phyloP scores from a whole-genome alignment of 441 rosid genomes.

The Arabidopsis lyrata region DNA sequence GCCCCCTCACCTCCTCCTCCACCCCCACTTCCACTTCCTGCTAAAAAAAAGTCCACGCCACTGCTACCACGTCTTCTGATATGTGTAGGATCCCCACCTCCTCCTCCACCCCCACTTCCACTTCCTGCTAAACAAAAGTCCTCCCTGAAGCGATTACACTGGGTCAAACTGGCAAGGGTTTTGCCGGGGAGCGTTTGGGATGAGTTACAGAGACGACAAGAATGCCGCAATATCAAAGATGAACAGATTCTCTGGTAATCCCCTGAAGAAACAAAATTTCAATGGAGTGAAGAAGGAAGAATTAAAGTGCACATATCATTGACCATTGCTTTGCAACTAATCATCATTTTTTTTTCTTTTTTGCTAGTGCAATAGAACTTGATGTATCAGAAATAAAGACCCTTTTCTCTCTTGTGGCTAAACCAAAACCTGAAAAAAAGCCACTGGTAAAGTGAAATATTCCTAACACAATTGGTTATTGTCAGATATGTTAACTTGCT shows the following conservation, averaged over 20 bases:
- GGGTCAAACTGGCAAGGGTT: constrained; percentile 98
- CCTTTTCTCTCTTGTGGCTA: constrained; percentile 91
- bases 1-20: constrained; percentile 49
- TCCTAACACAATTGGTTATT: neutral
- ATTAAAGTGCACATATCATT: constrained; percentile 51
- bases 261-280: constrained; percentile 75
- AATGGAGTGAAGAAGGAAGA: constrained; percentile 78
- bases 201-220: constrained; percentile 73
- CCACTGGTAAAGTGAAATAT: constrained; percentile 64
- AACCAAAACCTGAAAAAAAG: constrained; percentile 85
- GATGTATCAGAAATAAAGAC: constrained; percentile 91
- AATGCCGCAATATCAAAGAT: constrained; percentile 62
- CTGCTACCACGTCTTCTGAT: constrained; percentile 2
- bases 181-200: constrained; percentile 99
- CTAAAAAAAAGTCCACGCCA: constrained; percentile 80
- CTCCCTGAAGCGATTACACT: constrained; percentile 91
- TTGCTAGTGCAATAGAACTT: constrained; percentile 80
- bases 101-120: constrained; percentile 64
- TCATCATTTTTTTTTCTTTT: constrained; percentile 23
- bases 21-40: constrained; percentile 58
- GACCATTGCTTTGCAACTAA: constrained; percentile 4
- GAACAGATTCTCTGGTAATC: constrained; percentile 66
- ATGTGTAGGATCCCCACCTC: constrained; percentile 48
- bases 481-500: constrained; percentile 4
- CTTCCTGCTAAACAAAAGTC: constrained; percentile 80